phyloP scores from a whole-genome alignment of 2,329 filamentous ascomycete genomes.

The Pseudodiploospora longispora region DNA sequence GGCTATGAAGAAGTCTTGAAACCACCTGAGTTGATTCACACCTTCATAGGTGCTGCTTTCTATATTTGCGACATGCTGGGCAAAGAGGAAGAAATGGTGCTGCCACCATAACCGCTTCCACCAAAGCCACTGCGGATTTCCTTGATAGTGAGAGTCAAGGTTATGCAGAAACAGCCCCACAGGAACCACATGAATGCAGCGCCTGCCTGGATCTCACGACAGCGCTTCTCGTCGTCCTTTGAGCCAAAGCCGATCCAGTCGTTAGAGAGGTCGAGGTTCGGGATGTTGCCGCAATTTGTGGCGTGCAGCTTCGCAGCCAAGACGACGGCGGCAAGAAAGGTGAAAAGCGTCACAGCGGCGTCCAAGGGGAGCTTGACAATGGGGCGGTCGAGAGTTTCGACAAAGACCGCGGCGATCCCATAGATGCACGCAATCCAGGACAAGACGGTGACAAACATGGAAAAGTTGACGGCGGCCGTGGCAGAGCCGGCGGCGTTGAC shows the following conservation, averaged over 20 bases:
- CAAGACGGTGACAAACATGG: constrained; percentile 62
- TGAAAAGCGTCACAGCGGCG: constrained; percentile 54
- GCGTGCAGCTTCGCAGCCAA: constrained; percentile 61
- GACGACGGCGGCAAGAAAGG: constrained; percentile 62
- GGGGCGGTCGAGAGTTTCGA: constrained; percentile 44
- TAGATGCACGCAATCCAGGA: constrained; percentile 58
- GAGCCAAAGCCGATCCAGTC: constrained; percentile 59
- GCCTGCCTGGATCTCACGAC: constrained; percentile 66
- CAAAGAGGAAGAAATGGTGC: constrained; percentile 34
- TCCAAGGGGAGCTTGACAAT: constrained; percentile 50
- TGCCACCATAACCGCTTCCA: constrained; percentile 34
- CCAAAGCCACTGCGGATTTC: constrained; percentile 39
- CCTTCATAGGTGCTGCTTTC: constrained; percentile 18
- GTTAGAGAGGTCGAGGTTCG: constrained; percentile 20
- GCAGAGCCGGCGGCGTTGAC: constrained; percentile 33
- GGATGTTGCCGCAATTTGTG: constrained; percentile 56
- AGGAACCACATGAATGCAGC: constrained; percentile 76
- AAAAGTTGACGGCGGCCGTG: constrained; percentile 48
- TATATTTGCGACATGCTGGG: constrained; percentile 50
- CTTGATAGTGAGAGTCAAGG: constrained; percentile 46
- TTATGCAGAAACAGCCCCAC: constrained; percentile 52
- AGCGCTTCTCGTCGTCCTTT: constrained; percentile 51
- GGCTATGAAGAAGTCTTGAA: too few relatives aligned
- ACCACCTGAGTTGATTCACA: too few relatives aligned
- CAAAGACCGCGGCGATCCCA: constrained; percentile 49